Percentiles rank a stretch among this genome's conserved stretches.
These are phyloP conservation scores for Salvia rosmarinus DNA, from an alignment of 257 asterid species.

Conservation along the genomic window DNA sequence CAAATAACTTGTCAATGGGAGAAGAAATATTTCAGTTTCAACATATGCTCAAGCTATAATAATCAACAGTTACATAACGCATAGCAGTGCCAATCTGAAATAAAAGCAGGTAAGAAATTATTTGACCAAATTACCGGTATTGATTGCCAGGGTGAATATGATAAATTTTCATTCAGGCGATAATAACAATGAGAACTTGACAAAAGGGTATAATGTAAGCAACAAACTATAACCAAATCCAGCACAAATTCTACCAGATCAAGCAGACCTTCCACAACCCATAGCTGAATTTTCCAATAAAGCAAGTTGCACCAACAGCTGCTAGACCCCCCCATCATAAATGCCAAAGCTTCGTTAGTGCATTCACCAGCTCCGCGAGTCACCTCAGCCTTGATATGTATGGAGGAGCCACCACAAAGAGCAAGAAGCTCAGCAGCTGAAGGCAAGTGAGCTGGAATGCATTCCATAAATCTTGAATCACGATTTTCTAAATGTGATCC, in stretches of 20 bases:
- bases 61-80: neutral
- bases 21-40: neutral
- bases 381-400: slow-evolving; percentile 82
- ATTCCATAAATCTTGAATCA: slow-evolving; percentile 33
- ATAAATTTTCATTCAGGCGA: neutral
- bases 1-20: neutral
- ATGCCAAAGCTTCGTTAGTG: slow-evolving; percentile 74
- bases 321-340: slow-evolving; percentile 66
- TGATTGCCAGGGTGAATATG: neutral
- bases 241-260: slow-evolving; percentile 24
- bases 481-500: slow-evolving; percentile 45
- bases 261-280: slow-evolving; percentile 15
- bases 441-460: slow-evolving; percentile 40
- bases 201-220: neutral
- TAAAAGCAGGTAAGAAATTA: neutral
- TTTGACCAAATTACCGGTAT: neutral
- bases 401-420: slow-evolving; percentile 57
- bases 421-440: slow-evolving; percentile 48
- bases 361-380: slow-evolving; percentile 53
- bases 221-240: slow-evolving; percentile 3
- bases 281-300: slow-evolving; percentile 24
- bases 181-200: neutral
- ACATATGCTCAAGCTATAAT: neutral
- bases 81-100: neutral
- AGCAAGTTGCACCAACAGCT: slow-evolving; percentile 49